Evolutionary conservation across 805 yeast species (phyloP).

Genomic region (Cyberlindnera galapagoensis): DNA sequence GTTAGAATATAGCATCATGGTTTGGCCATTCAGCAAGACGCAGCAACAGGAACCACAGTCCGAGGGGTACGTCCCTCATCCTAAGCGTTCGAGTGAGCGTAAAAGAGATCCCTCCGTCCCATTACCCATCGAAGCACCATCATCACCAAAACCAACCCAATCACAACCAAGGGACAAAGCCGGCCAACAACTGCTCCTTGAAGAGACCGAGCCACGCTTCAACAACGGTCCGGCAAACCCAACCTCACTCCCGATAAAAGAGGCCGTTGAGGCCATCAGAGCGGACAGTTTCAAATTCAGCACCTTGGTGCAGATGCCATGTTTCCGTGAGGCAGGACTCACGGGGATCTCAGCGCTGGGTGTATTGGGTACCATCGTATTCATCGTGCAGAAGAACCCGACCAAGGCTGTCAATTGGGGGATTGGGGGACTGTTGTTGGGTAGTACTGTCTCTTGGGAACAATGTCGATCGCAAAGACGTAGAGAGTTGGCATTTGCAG

Average conservation of each 20-base stretch:
- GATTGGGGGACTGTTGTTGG: constrained; percentile 69
- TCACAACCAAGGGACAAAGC: neutral
- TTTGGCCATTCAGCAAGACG: constrained; percentile 21
- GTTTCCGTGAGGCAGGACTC: constrained; percentile 73
- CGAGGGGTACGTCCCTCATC: constrained; percentile 2
- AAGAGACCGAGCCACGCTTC: constrained; percentile 36
- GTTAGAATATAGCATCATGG: constrained; percentile 11
- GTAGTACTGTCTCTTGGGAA: constrained; percentile 86
- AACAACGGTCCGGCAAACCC: constrained; percentile 26
- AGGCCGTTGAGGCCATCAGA: constrained; percentile 38
- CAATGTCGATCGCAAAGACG: constrained; percentile 75
- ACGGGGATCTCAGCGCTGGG: constrained; percentile 70
- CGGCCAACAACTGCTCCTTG: constrained; percentile 28
- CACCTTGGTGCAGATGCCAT: constrained; percentile 55
- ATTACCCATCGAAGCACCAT: constrained; percentile 1
- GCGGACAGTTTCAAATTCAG: constrained; percentile 46
- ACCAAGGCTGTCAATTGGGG: constrained; percentile 74
- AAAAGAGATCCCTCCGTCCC: no score
- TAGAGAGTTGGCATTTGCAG: constrained; percentile 59
- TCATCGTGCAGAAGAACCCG: constrained; percentile 58
- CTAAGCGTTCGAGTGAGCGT: constrained; percentile 21
- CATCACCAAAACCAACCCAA: neutral
- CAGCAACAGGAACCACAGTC: neutral
- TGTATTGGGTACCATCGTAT: constrained; percentile 61
- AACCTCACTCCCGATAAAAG: constrained; percentile 26